These are phyloP conservation scores for Tilletiaria anomala DNA, from an alignment of 1,284 basidiomycete genomes.

Conservation along the genomic window DNA sequence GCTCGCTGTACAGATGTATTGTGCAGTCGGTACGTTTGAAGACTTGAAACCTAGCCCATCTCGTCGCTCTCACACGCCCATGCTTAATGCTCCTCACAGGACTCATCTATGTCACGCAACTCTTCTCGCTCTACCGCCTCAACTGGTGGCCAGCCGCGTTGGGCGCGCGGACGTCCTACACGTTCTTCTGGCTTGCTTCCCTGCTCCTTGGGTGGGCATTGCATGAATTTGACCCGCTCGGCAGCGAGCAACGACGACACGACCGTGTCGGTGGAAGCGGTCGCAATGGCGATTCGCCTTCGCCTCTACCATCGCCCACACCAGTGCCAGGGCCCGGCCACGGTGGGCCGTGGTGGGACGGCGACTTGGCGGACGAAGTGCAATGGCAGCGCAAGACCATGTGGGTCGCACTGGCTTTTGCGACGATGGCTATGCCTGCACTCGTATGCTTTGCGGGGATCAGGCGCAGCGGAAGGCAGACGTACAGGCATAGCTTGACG, in stretches of 20 bases:
- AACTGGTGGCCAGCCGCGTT: slow-evolving; percentile 44
- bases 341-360: neutral
- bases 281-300: neutral
- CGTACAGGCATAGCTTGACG: slow-evolving; percentile 38
- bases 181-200: slow-evolving; percentile 44
- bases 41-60: slow-evolving; percentile 2
- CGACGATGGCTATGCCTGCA: slow-evolving; percentile 48
- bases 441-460: slow-evolving; percentile 37
- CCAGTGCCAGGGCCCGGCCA: no score
- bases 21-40: slow-evolving; percentile 13
- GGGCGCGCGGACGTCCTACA: slow-evolving; percentile 45
- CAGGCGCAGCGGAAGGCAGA: slow-evolving; percentile 28
- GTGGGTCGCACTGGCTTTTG: slow-evolving; percentile 48
- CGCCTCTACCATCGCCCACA: no score
- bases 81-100: no score
- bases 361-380: slow-evolving; percentile 18
- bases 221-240: slow-evolving; percentile 36
- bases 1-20: no score
- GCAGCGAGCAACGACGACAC: slow-evolving; percentile 5
- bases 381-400: slow-evolving; percentile 50
- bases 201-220: slow-evolving; percentile 43
- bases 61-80: slow-evolving; percentile 40
- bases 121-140: slow-evolving; percentile 46
- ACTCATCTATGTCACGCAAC: slow-evolving; percentile 45
- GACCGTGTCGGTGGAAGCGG: no score